Evolutionary conservation across 2,329 filamentous ascomycete species (phyloP), one percentile per base, ranked within the genome.

Genomic region (Fusarium hostae): DNA sequence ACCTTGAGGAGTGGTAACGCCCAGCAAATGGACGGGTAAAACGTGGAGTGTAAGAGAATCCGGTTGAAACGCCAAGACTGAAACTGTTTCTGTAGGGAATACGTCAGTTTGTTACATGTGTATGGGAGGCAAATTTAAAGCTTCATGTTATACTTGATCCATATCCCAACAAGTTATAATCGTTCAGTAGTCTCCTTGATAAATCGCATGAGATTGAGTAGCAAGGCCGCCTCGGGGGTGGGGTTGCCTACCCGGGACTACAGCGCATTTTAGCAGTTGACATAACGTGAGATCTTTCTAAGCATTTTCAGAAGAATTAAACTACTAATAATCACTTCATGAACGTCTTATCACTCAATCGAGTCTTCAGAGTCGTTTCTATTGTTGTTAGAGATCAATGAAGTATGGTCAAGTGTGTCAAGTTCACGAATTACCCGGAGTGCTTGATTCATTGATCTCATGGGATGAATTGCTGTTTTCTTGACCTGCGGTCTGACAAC

Each of bases 21-120:
- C 10, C 1, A 8, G 3, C 4, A 32, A 3, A 6, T 20, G 11
- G 2, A 8, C 0, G 9, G 22, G 34, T 66, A 47, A 52, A 59
- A 64, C 62, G 39, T 52, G 3, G 9, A 34, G 37, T 45, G 44
- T 51, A 10, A 5, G 24, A 43, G 30, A 20, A 22, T 1, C 16
- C 11, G 6, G 6, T 43, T 35, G 34, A 65, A 65, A 65, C 62
- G 62, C 48, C 62, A 57, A 65, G 62, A 20, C 39, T 45, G 39
- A 47, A 56, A 45, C 39, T 45, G 39, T 56, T 56, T 34, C 16
- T 45, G 5, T 22, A 3, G n/a, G n/a, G 52, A 10, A 18, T 45
- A 20, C n/a, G 12, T n/a, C n/a, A 16, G n/a, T 26, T n/a, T 7
- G 10, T 20, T n/a, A n/a, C n/a, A n/a, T n/a, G n/a, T n/a, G n/a